These are phyloP conservation scores for Xylaria telfairii DNA, from an alignment of 495 filamentous ascomycete genomes.

Conservation along the genomic window DNA sequence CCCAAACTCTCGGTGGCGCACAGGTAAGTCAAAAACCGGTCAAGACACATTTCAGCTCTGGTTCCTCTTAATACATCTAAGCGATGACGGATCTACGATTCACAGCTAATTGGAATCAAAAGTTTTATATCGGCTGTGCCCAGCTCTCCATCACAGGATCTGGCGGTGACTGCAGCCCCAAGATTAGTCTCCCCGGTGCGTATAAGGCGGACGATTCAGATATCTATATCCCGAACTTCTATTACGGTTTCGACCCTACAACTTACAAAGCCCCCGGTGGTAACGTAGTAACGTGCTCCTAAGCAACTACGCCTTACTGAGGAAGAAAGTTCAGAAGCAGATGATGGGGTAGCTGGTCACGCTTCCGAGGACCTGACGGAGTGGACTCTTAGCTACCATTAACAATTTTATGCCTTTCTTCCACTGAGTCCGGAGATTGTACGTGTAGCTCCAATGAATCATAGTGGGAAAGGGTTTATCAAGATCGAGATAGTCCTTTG, in stretches of 20 bases:
- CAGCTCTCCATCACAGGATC: constrained; percentile 40
- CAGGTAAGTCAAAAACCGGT: constrained; percentile 16
- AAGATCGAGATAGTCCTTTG: not conserved
- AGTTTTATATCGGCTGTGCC: constrained; percentile 31
- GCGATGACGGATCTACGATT: too few relatives aligned
- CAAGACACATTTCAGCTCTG: not conserved
- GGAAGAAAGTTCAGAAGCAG: not conserved
- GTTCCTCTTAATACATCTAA: not conserved
- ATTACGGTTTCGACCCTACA: constrained; percentile 41
- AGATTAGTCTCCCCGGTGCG: constrained; percentile 39
- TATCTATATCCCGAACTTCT: constrained; percentile 43
- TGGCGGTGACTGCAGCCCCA: constrained; percentile 37
- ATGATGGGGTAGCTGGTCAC: not conserved
- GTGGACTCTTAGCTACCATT: not conserved
- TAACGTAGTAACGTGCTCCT: constrained; percentile 6
- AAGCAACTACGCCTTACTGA: not conserved
- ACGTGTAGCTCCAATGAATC: not conserved
- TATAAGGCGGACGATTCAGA: constrained; percentile 37
- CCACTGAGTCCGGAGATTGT: not conserved
- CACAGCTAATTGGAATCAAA: not conserved
- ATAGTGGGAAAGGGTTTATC: not conserved
- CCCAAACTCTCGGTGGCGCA: constrained; percentile 29
- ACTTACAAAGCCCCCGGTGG: constrained; percentile 42
- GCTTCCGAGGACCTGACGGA: not conserved
- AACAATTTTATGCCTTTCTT: not conserved